Evolutionary conservation across 2,329 filamentous ascomycete species (phyloP), one percentile per base, ranked within the genome.

Genomic region (Lachnellula cervina): DNA sequence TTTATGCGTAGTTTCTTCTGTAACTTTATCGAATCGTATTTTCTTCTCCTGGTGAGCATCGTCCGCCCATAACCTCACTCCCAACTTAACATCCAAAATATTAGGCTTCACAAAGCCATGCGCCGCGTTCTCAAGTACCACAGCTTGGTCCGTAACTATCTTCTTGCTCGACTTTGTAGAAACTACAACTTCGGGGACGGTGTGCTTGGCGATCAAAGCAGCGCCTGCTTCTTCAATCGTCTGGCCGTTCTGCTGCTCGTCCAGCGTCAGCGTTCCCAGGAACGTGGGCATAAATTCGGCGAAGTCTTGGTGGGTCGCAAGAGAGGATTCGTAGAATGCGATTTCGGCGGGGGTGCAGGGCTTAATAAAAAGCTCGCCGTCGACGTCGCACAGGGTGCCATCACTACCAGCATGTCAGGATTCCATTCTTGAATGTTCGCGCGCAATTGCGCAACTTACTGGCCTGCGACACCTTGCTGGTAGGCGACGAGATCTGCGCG

Each of bases 71-170:
- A 99, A 75, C 34, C 89, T 82, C 49, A 85, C 80, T 44, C 94
- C 94, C 19, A 99, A 82, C 75, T 99, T 99, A 62, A 96, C 82
- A 69, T 99, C 94, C 56, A 99, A 77, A 7, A 99, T 90, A 65
- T 96, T 97, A 6, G 94, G 90, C 56, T 83, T 81, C 66, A 81
- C 82, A 76, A 92, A 97, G 0, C 90, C 90, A 61, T 82, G 80
- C 0, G 90, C 86, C 6, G 89, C 82, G 69, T 97, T 97, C 68
- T 92, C 88, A 28, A 97, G 77, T 13, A 96, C 91, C 17, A 97
- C 86, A 2, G 89, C 89, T 53, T 84, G 78, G 54, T 91, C 85
- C 0, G 91, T 96, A 23, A 83, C 79, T 58, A 97, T 92, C 40
- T 63, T 67, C 58, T 66, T 69, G 28, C 60, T 60, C 4, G 57